A percentile compares a stretch with the other conserved stretches of the same genome.
Evolutionary conservation across 768 basidiomycete genomes (phyloP).

Genomic region (Pholiota microspora): DNA sequence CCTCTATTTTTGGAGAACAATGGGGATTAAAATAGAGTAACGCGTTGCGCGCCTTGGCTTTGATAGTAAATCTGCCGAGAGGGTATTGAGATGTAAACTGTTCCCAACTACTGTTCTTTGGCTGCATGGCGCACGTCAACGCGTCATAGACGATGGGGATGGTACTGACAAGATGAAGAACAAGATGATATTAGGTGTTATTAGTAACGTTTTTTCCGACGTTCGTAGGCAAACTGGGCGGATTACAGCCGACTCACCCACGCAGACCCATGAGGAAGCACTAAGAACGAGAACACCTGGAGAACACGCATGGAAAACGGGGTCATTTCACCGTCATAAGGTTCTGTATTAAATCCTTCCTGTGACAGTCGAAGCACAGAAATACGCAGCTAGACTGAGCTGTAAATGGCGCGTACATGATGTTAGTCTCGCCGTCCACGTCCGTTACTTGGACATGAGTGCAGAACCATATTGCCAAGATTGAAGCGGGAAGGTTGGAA

Average conservation of each 20-base stretch:
- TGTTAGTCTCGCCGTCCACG: neutral
- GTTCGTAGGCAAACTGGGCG: neutral
- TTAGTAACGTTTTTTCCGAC: neutral
- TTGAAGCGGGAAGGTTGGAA: neutral
- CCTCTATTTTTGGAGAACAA: slow-evolving; percentile 8
- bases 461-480: neutral
- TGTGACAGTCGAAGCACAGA: neutral
- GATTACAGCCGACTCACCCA: slow-evolving; percentile 1
- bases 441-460: neutral
- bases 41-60: neutral
- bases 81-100: neutral
- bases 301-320: neutral
- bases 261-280: slow-evolving; percentile 3
- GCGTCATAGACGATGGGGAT: neutral
- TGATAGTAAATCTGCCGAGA: neutral
- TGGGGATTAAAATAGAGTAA: neutral
- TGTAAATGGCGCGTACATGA: neutral
- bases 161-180: neutral
- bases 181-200: neutral
- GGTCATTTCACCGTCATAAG: neutral
- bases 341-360: neutral
- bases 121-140: neutral
- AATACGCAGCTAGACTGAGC: neutral
- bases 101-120: neutral
- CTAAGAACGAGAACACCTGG: neutral